A percentile compares a stretch with the other conserved stretches of the same genome.
These are phyloP conservation scores for Porcisia hertigi DNA, from an alignment of 208 protist species.

Conservation along the genomic window DNA sequence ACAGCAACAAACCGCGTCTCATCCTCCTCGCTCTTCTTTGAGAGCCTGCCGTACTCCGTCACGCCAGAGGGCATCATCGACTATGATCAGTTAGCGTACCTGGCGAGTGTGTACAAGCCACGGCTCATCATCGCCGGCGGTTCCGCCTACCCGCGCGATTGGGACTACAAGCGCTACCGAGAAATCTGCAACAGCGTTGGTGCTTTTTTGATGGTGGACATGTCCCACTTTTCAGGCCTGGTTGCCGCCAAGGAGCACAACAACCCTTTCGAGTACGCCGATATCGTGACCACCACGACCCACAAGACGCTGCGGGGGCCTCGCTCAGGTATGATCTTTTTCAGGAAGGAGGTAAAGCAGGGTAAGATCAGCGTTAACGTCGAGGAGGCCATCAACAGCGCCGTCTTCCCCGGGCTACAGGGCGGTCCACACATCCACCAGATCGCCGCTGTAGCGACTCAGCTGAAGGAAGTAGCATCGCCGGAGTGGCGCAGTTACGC, in stretches of 20 bases:
- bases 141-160: constrained; percentile 97
- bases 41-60: constrained; percentile 97
- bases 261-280: constrained; percentile 95
- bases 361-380: constrained; percentile 79
- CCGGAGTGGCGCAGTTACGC: constrained; percentile 96
- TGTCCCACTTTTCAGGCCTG: constrained; percentile 97
- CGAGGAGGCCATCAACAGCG: constrained; percentile 94
- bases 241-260: constrained; percentile 87
- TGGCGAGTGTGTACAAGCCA: constrained; percentile 94
- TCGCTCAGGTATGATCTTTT: constrained; percentile 98
- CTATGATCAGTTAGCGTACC: constrained; percentile 93
- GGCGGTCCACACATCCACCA: constrained; percentile 98
- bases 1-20: constrained; percentile 96
- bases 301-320: constrained; percentile 99
- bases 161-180: constrained; percentile 95
- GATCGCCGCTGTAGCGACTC: constrained; percentile 96
- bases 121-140: constrained; percentile 96
- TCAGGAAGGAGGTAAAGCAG: constrained; percentile 79
- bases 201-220: constrained; percentile 97
- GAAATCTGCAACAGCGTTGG: constrained; percentile 88
- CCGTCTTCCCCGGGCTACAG: constrained; percentile 98
- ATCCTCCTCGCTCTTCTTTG: constrained; percentile 97
- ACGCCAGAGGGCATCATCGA: constrained; percentile 95
- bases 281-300: constrained; percentile 99
- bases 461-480: constrained; percentile 94